A percentile compares a stretch with the other conserved stretches of the same genome.
Conservation (phyloP, 305 asterid species). For the Vinca major region DNA sequence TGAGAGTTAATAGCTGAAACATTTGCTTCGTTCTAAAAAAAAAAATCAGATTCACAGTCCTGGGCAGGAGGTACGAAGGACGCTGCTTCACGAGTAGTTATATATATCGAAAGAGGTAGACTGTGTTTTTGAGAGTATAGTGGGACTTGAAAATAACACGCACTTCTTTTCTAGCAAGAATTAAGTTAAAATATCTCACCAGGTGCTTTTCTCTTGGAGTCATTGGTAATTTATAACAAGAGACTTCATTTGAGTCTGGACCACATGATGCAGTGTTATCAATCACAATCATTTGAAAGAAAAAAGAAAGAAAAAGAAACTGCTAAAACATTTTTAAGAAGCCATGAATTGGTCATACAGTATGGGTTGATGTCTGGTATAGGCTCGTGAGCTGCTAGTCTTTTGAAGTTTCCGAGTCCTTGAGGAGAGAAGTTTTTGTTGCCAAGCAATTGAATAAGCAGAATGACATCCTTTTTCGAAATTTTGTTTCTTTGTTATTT, state of each 20-base stretch:
- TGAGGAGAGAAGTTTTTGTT: neutral
- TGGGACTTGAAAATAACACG: neutral
- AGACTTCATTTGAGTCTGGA: neutral
- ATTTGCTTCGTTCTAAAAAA: neutral
- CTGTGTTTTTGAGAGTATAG: neutral
- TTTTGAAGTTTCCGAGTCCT: neutral
- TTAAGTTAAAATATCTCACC: neutral
- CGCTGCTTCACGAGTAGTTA: neutral
- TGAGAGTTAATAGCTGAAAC: neutral
- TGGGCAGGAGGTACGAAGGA: neutral
- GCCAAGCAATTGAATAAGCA: neutral
- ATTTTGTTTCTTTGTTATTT: neutral
- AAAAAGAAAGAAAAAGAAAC: neutral
- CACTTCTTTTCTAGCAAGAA: neutral
- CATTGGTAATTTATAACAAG: neutral
- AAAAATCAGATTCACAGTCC: neutral
- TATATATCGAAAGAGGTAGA: neutral
- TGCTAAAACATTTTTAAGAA: neutral
- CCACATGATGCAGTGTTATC: neutral
- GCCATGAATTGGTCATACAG: neutral
- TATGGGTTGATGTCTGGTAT: neutral
- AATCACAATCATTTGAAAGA: neutral
- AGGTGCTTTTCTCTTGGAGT: neutral
- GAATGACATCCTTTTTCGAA: neutral
- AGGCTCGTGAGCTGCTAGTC: neutral